Evolutionary conservation across 148 eudicot genomes (phyloP).

Genomic region (Rhododendron molle): DNA sequence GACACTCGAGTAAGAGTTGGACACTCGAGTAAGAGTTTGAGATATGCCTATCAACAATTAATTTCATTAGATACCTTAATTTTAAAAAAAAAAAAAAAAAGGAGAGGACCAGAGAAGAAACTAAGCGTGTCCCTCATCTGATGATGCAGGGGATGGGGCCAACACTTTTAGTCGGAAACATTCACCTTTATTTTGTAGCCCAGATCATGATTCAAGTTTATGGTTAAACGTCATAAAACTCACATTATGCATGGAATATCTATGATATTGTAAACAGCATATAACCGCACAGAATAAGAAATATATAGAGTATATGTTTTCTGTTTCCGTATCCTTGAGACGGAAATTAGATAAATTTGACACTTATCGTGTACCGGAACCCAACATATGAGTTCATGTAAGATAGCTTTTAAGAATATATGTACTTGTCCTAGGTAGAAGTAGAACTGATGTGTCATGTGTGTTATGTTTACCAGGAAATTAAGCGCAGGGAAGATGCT

Average conservation of each 20-base stretch:
- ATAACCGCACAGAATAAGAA: background rate
- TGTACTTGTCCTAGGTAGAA: background rate
- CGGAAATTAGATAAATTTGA: background rate
- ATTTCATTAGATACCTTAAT: too few relatives aligned
- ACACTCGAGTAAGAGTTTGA: background rate
- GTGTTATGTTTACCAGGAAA: constrained; percentile 33
- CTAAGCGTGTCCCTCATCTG: background rate
- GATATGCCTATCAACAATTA: background rate
- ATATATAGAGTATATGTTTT: background rate
- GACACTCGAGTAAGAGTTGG: background rate
- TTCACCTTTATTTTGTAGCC: background rate
- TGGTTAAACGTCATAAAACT: background rate
- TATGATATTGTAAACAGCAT: background rate
- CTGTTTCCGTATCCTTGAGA: background rate
- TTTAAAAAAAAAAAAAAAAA: too few relatives aligned
- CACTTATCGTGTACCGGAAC: background rate
- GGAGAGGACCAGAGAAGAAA: too few relatives aligned
- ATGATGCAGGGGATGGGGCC: background rate
- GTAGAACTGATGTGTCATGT: constrained; percentile 7
- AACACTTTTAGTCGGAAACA: background rate
- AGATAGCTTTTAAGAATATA: background rate
- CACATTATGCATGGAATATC: background rate
- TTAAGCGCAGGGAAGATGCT: constrained; percentile 57
- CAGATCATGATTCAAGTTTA: background rate
- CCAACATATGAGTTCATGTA: background rate